Evolutionary conservation across 2,329 filamentous ascomycete genomes (phyloP), one percentile per base, ranked within the genome.

Genomic region (Alternaria arbusti): DNA sequence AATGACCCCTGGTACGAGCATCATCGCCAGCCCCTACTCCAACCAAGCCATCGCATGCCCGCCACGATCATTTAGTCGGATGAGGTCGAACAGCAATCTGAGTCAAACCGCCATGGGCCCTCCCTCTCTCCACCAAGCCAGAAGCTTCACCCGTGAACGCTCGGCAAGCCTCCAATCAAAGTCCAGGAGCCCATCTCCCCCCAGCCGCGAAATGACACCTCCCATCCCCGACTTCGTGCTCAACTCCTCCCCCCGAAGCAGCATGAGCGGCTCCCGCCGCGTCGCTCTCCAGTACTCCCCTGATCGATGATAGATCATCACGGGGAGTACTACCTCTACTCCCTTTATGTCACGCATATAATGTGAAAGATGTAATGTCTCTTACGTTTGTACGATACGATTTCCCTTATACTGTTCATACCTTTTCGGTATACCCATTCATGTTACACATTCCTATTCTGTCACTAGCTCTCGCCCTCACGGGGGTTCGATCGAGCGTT

Each of bases 11-110:
- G 90, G 90, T 0, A 94, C 91, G 0, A 85, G 90, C 15, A 90
- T 94, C 52, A 83, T 88, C 11, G 91, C 91, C 0, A 89, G 91
- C 3, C 91, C 91, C 0, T 86, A 89, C 44, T 89, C 89, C 4
- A 91, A 88, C 5, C 87, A 89, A 68, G 81, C 90, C 17, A 87
- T 93, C 46, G 68, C 78, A 11, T 78, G 74, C 28, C 75, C 78
- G 17, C 51, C 76, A 17, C 72, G 78, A 50, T 71, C 79, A 0
- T 78, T 78, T 59, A 78, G 71, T 58, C 77, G 79, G 10, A 80
- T 80, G 74, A 73, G 77, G 43, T 79, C 78, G 2, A 77, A 74
- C 52, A 79, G 73, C 45, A 69, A 60, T 69, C 12, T 66, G 67
- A 36, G 64, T 58, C 20, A 74, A 50, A 59, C 60, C 9, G 51